These are phyloP conservation scores for Saturnispora diversa DNA, from an alignment of 805 yeast genomes.

Conservation along the genomic window DNA sequence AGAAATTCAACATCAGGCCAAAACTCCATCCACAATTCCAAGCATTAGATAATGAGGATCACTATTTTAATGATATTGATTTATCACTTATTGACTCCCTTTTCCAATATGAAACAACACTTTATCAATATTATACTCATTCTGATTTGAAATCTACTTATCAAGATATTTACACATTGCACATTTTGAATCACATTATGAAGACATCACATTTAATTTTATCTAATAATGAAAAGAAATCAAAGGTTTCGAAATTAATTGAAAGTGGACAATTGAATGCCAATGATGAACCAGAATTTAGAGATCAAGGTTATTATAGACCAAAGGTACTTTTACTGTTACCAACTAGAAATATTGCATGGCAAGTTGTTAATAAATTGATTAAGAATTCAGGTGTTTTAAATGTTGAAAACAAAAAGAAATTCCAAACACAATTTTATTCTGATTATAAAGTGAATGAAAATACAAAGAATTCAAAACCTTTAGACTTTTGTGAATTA, in stretches of 20 bases:
- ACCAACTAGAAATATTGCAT: conserved; percentile 79
- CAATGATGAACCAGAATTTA: conserved; percentile 45
- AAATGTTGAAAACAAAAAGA: conserved; percentile 72
- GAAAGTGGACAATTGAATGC: conserved; percentile 29
- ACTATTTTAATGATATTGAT: too few species aligned
- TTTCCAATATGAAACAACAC: conserved; percentile 64
- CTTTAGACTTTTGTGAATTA: conserved; percentile 70
- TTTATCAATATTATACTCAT: conserved; percentile 46
- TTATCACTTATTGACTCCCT: conserved; percentile 51
- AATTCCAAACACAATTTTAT: conserved; percentile 65
- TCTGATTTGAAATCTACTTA: conserved; percentile 32
- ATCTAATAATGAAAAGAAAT: conserved; percentile 61
- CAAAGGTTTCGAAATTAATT: conserved; percentile 28
- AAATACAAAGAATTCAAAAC: conserved; percentile 44
- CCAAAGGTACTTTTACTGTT: conserved; percentile 77
- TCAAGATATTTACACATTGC: conserved; percentile 58
- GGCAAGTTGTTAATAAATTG: conserved; percentile 55
- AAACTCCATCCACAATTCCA: conserved; percentile 33
- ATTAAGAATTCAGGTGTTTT: conserved; percentile 56
- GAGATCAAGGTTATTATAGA: conserved; percentile 94
- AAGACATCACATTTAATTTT: conserved; percentile 83
- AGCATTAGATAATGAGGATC: conserved; percentile 27
- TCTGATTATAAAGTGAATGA: conserved; percentile 32
- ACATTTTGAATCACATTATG: conserved; percentile 71
- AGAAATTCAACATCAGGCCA: conserved; percentile 39